These are phyloP conservation scores for Lactarius hengduanensis DNA, from an alignment of 768 basidiomycete species.

Conservation along the genomic window DNA sequence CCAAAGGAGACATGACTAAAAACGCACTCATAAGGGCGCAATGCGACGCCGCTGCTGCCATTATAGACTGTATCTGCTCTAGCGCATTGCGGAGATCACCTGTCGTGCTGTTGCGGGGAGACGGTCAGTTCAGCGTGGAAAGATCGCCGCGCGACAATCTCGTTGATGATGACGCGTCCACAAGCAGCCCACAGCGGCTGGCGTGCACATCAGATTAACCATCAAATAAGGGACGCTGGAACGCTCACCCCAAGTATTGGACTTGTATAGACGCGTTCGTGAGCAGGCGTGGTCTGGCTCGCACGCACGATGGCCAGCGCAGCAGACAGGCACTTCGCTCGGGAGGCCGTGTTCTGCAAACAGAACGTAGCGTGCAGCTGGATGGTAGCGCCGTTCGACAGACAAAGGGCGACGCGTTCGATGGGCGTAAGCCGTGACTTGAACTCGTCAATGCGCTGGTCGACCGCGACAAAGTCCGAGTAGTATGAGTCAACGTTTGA, in stretches of 20 bases:
- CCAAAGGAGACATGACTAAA: not conserved
- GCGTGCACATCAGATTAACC: not conserved
- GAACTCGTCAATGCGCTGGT: slow-evolving; percentile 35
- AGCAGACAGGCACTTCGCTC: slow-evolving; percentile 26
- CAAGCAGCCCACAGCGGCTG: slow-evolving; percentile 26
- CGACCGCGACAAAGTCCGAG: slow-evolving; percentile 32
- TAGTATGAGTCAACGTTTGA: slow-evolving; percentile 29
- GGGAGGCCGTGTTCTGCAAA: slow-evolving; percentile 26
- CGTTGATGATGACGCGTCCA: slow-evolving; percentile 28
- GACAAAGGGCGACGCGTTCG: slow-evolving; percentile 30
- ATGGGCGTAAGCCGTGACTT: slow-evolving; percentile 30
- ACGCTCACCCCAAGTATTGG: slow-evolving; percentile 21
- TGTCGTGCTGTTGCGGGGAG: slow-evolving; percentile 15
- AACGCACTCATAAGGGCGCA: slow-evolving; percentile 26
- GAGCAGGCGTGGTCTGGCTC: slow-evolving; percentile 9
- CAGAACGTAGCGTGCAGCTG: slow-evolving; percentile 34
- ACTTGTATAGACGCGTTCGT: slow-evolving; percentile 9
- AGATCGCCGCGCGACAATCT: slow-evolving; percentile 24
- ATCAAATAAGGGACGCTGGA: too few relatives aligned
- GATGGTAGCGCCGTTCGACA: slow-evolving; percentile 34
- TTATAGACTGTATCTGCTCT: slow-evolving; percentile 23
- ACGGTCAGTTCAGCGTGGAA: slow-evolving; percentile 16
- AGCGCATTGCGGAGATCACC: slow-evolving; percentile 21
- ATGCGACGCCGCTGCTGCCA: slow-evolving; percentile 18
- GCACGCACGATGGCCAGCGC: slow-evolving; percentile 24